Evolutionary conservation across 2,329 filamentous ascomycete genomes (phyloP).

Genomic region (Nemania bipapillata): DNA sequence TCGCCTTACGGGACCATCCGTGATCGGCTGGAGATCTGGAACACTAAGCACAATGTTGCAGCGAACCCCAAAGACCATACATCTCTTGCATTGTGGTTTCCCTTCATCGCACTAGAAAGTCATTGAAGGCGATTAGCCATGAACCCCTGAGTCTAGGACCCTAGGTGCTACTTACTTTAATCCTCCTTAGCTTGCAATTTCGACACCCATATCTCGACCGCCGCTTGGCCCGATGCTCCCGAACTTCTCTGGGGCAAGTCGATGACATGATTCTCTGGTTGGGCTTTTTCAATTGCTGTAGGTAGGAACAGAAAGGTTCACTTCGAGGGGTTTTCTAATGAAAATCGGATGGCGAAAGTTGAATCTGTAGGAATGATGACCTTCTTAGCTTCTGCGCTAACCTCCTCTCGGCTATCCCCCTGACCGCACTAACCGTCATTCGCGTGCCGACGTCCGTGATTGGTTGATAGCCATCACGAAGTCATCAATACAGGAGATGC

Average conservation of each 20-base stretch:
- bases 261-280: constrained; percentile 10
- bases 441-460: constrained; percentile 35
- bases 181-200: constrained; percentile 63
- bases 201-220: constrained; percentile 61
- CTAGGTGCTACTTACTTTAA: constrained; percentile 56
- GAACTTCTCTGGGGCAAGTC: constrained; percentile 3
- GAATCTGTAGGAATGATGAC: background rate
- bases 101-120: constrained; percentile 59
- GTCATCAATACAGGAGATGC: background rate
- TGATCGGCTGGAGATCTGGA: constrained; percentile 54
- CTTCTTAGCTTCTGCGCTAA: constrained; percentile 16
- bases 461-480: constrained; percentile 24
- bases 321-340: background rate
- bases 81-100: constrained; percentile 58
- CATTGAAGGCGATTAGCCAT: background rate
- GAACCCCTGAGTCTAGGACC: background rate
- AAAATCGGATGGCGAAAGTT: background rate
- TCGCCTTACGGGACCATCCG: constrained; percentile 41
- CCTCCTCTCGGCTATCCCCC: constrained; percentile 25
- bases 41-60: constrained; percentile 57
- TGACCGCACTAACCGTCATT: constrained; percentile 29
- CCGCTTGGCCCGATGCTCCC: constrained; percentile 31
- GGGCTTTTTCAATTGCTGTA: background rate
- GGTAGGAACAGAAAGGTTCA: background rate
- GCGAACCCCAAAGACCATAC: constrained; percentile 56